Conservation (phyloP, 1,284 basidiomycete genomes). For the Microbotryomycetes sp. region DNA sequence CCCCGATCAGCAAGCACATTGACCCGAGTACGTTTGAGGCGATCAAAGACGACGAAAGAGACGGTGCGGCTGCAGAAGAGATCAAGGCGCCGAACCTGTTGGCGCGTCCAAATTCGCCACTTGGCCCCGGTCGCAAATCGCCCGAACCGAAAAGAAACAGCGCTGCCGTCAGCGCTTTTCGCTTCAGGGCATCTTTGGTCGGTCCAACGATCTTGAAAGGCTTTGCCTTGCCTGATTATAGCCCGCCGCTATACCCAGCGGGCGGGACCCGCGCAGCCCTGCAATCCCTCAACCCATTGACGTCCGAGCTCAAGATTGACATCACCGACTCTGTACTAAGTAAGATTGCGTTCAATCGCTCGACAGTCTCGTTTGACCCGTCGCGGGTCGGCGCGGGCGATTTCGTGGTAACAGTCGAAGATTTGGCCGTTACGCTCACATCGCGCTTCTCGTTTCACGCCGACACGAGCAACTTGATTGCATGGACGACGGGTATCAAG, state of each 20-base stretch:
- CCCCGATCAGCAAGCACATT: constrained; percentile 5
- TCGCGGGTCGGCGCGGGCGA: constrained; percentile 1
- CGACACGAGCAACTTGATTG: constrained; percentile 1
- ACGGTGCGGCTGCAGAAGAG: background rate
- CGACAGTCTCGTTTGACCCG: constrained; percentile 5
- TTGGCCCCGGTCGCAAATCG: background rate
- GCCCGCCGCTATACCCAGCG: constrained; percentile 3
- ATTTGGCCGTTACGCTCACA: background rate
- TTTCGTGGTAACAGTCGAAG: constrained; percentile 5
- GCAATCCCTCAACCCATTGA: constrained; percentile 8
- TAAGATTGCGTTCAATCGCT: background rate
- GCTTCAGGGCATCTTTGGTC: constrained; percentile 10
- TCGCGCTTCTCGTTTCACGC: background rate
- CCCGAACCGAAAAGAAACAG: background rate
- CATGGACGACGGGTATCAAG: constrained; percentile 7
- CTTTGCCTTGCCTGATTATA: constrained; percentile 2
- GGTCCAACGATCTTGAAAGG: constrained; percentile 7
- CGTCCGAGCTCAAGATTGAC: constrained; percentile 1
- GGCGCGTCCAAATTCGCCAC: background rate
- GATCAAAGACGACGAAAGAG: constrained; percentile 8
- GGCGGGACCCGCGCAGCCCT: constrained; percentile 5
- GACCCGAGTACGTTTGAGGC: background rate
- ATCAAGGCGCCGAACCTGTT: constrained; percentile 1
- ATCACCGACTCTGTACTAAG: background rate
- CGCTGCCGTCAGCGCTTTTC: background rate